Evolutionary conservation across 768 basidiomycete genomes (phyloP), one percentile per base, ranked within the genome.

Genomic region (Nevesoporus exiguus): DNA sequence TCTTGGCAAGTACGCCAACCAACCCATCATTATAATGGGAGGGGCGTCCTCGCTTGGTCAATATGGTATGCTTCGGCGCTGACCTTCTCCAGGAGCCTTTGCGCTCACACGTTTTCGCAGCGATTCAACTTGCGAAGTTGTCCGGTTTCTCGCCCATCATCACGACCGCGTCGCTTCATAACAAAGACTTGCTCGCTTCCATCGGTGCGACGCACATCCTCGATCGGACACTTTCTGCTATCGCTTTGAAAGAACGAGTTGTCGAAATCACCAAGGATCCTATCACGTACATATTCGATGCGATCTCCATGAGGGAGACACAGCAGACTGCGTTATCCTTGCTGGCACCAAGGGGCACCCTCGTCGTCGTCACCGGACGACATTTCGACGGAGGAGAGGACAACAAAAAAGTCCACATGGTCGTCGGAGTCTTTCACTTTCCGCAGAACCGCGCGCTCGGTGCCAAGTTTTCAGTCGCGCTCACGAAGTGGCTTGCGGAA

Each of bases 31-130:
- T 8, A 61, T 76, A 15, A 56, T 74, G 40, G 76, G 73, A 37
- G 76, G 75, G 17, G 60, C 73, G 6, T 59, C 65, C 13, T 71
- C 69, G n/a, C 56, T 76, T 8, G 76, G 74, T 2, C 73, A 75
- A 56, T 71, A 62, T 31, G 72, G 73, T 73, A 49, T 2, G 55
- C 51, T 19, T 10, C 10, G 22, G 11, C 17, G 17, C 17, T 21
- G 14, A 2, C 11, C 14, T 24, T 14, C 24, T 21, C n/a, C 17
- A 25, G 7, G 30, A 34, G 8, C 7, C 13, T 21, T 6, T 7
- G 15, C 19, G 39, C 6, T 4, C 6, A 31, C 22, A 13, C 13
- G n/a, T 24, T 21, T 52, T 6, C 33, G 13, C 13, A 70, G 70
- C 61, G 7, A 69, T 73, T n/a, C 73, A 73, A 55, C 62, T 72